Evolutionary conservation across 495 filamentous ascomycete species (phyloP).

Genomic region (Penicillium dipodomyicola): DNA sequence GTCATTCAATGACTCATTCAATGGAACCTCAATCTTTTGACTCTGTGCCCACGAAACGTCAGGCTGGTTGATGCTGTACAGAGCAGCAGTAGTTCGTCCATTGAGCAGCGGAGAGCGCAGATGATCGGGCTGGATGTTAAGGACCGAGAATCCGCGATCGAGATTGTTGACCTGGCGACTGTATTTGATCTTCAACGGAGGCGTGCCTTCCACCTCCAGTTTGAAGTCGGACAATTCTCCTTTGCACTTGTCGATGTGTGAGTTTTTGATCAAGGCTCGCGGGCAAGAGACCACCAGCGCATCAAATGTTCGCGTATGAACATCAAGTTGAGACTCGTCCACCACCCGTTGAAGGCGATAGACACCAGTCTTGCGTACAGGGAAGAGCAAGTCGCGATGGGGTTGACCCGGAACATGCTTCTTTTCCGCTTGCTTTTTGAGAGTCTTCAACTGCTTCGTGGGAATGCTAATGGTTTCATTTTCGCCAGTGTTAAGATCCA

Average conservation of each 20-base stretch:
- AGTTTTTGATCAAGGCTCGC: constrained; percentile 64
- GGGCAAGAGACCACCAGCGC: constrained; percentile 84
- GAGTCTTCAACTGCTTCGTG: constrained; percentile 64
- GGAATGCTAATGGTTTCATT: constrained; percentile 76
- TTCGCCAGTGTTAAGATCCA: constrained; percentile 73
- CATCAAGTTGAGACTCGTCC: constrained; percentile 90
- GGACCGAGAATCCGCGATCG: constrained; percentile 74
- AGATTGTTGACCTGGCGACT: constrained; percentile 75
- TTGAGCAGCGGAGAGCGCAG: constrained; percentile 70
- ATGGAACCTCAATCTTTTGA: constrained; percentile 68
- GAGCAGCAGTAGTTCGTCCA: constrained; percentile 50
- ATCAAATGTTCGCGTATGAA: constrained; percentile 68
- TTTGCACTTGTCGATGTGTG: constrained; percentile 65
- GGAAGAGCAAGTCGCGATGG: constrained; percentile 58
- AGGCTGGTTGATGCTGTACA: constrained; percentile 52
- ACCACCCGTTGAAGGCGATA: constrained; percentile 82
- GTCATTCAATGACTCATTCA: constrained; percentile 81
- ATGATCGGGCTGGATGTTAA: constrained; percentile 88
- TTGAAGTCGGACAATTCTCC: constrained; percentile 83
- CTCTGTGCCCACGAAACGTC: constrained; percentile 76
- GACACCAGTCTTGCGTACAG: constrained; percentile 76
- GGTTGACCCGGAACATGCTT: constrained; percentile 42
- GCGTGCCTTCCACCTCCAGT: constrained; percentile 80
- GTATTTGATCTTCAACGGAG: constrained; percentile 90
- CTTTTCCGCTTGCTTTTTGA: constrained; percentile 61